These are phyloP conservation scores for Solanum lycopersicoides DNA, from an alignment of 257 asterid genomes.

Conservation along the genomic window DNA sequence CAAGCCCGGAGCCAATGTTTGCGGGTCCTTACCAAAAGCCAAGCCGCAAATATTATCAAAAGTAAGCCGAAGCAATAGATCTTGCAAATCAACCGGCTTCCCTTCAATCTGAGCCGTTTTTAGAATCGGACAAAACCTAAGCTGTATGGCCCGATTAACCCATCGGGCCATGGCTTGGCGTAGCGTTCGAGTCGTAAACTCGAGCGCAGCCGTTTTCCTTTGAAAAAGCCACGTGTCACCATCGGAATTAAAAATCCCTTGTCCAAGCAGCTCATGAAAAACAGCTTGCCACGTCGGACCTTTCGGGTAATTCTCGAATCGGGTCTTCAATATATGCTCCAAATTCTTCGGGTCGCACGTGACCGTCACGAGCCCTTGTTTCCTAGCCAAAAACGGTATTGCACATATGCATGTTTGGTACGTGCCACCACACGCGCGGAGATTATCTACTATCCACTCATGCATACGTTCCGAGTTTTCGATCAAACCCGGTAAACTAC, in stretches of 20 bases:
- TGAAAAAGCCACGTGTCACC: slow-evolving; percentile 95
- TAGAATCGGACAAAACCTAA: slow-evolving; percentile 66
- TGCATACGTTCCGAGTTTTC: slow-evolving; percentile 77
- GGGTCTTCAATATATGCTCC: slow-evolving; percentile 79
- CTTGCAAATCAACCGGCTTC: slow-evolving; percentile 70
- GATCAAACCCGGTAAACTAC: slow-evolving; percentile 80
- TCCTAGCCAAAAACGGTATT: slow-evolving; percentile 70
- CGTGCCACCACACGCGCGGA: slow-evolving; percentile 85
- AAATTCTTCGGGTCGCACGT: slow-evolving; percentile 88
- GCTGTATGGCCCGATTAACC: slow-evolving; percentile 71
- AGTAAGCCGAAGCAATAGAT: slow-evolving; percentile 76
- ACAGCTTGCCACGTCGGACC: slow-evolving; percentile 97
- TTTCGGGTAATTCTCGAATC: slow-evolving; percentile 88
- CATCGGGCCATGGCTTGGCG: slow-evolving; percentile 93
- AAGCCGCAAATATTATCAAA: slow-evolving; percentile 88
- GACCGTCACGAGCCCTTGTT: slow-evolving; percentile 84
- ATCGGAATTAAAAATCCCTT: slow-evolving; percentile 86
- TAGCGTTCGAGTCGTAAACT: slow-evolving; percentile 76
- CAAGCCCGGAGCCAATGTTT: slow-evolving; percentile 55
- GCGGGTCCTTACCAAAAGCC: slow-evolving; percentile 89
- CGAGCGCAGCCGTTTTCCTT: slow-evolving; percentile 83
- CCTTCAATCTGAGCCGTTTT: slow-evolving; percentile 41
- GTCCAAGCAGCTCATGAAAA: slow-evolving; percentile 77
- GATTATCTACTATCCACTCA: slow-evolving; percentile 92
- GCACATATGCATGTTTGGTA: slow-evolving; percentile 93